A percentile compares a stretch with the other conserved stretches of the same genome.
Conservation (phyloP, 164 flowering plant genomes). For the Magnolia sinica region DNA sequence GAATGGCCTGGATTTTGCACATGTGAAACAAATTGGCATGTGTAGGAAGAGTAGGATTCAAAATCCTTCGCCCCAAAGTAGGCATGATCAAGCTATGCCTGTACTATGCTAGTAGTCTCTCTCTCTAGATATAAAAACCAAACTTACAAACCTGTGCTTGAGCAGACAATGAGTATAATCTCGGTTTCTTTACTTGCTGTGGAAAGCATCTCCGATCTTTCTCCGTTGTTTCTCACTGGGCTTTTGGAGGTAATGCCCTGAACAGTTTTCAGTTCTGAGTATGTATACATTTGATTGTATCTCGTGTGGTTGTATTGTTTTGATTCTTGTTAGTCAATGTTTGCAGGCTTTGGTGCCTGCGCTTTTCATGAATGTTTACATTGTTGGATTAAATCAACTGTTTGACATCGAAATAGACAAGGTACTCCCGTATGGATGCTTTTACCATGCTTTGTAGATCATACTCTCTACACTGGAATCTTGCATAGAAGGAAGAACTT, state of each 20-base stretch:
- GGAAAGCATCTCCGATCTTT: slow-evolving; percentile 68
- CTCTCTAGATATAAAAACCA: slow-evolving; percentile 1
- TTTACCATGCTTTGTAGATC: not conserved
- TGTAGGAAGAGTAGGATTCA: not conserved
- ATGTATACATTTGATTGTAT: not conserved
- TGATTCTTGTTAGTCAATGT: not conserved
- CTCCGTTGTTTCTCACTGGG: slow-evolving; percentile 68
- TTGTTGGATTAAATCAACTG: slow-evolving; percentile 90
- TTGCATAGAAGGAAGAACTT: not conserved
- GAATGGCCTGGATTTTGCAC: not conserved
- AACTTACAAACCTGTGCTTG: slow-evolving; percentile 17
- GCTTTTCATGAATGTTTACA: slow-evolving; percentile 86
- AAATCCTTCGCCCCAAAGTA: not conserved
- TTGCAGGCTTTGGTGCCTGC: slow-evolving; percentile 87
- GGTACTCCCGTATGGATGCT: slow-evolving; percentile 37
- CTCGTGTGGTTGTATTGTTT: not conserved
- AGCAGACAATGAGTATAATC: slow-evolving; percentile 79
- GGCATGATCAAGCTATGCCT: slow-evolving; percentile 4
- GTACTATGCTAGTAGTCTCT: not conserved
- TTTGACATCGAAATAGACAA: slow-evolving; percentile 93
- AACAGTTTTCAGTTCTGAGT: slow-evolving; percentile 9
- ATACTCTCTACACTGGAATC: not conserved
- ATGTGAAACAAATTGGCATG: not conserved
- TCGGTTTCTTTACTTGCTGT: slow-evolving; percentile 96
- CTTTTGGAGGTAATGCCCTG: slow-evolving; percentile 56